A percentile compares a stretch with the other conserved stretches of the same genome.
These are phyloP conservation scores for Aeminium ludgeri DNA, from an alignment of 495 filamentous ascomycete species.

Conservation along the genomic window DNA sequence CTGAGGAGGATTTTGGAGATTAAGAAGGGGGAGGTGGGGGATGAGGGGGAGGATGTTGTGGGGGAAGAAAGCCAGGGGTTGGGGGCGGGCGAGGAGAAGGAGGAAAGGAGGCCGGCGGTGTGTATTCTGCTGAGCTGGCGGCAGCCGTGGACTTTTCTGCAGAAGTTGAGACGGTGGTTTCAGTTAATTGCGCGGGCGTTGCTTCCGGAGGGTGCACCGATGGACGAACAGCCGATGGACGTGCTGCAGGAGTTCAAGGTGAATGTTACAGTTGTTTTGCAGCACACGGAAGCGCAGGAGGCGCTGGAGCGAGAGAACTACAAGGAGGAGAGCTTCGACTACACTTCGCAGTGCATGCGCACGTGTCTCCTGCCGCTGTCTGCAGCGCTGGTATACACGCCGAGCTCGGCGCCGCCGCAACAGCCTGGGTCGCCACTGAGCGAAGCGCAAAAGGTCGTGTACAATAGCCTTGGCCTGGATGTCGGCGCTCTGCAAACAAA, in stretches of 20 bases:
- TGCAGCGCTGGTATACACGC: slow-evolving; percentile 12
- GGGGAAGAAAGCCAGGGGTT: background rate
- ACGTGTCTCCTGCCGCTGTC: slow-evolving; percentile 12
- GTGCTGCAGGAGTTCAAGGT: slow-evolving; percentile 11
- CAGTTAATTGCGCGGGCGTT: slow-evolving; percentile 6
- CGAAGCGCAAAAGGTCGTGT: slow-evolving; percentile 13
- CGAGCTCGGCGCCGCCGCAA: slow-evolving; percentile 2
- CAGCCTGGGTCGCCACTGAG: slow-evolving; percentile 9
- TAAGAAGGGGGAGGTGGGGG: background rate
- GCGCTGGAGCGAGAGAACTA: slow-evolving; percentile 13
- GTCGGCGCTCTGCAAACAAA: slow-evolving; percentile 8
- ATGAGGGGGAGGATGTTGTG: background rate
- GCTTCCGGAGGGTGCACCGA: background rate
- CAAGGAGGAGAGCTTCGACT: slow-evolving; percentile 17
- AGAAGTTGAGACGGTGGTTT: slow-evolving; percentile 5
- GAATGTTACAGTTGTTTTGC: slow-evolving; percentile 6
- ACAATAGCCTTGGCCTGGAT: slow-evolving; percentile 6
- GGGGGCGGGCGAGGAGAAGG: background rate
- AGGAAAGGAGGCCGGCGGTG: slow-evolving; percentile 3
- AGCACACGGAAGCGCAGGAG: slow-evolving; percentile 14
- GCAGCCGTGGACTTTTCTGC: slow-evolving; percentile 11
- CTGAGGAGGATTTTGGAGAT: slow-evolving; percentile 7
- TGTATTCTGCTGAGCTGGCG: slow-evolving; percentile 10
- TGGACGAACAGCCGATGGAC: slow-evolving; percentile 7
- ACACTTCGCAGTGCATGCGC: slow-evolving; percentile 16